Evolutionary conservation across 106 monocot species (phyloP).

Genomic region (Allium cepa): DNA sequence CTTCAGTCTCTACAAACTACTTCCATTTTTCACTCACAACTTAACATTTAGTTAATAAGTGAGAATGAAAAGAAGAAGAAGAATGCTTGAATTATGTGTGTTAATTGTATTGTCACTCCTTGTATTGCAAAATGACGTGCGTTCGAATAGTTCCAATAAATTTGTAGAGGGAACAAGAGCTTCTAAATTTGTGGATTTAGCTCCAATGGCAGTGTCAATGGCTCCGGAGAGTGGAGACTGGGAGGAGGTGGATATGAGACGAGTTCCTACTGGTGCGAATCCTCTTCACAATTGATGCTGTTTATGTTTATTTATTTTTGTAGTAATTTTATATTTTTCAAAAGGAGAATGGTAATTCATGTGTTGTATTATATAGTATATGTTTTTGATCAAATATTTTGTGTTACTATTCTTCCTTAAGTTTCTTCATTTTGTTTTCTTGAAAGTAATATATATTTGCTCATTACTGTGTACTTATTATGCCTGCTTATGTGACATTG

Average conservation of each 20-base stretch:
- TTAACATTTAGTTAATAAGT: too few species aligned
- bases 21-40: too few species aligned
- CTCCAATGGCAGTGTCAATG: conserved; percentile 4
- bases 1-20: too few species aligned
- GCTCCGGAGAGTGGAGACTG: not conserved
- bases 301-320: conserved; percentile 2
- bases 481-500: too few species aligned
- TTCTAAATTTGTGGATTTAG: conserved; percentile 13
- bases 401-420: too few species aligned
- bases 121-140: not conserved
- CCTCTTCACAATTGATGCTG: conserved; percentile 36
- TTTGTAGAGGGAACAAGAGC: conserved; percentile 10
- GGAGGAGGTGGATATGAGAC: conserved; percentile 13
- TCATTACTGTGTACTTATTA: too few species aligned
- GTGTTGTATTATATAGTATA: too few species aligned
- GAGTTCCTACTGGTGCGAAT: conserved; percentile 25
- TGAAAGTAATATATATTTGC: too few species aligned
- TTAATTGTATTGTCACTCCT: conserved; percentile 10
- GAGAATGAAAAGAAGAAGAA: not conserved
- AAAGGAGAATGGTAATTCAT: too few species aligned
- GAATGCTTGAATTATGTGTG: conserved; percentile 5
- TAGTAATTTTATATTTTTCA: too few species aligned
- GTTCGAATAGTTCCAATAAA: conserved; percentile 1
- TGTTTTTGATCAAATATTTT: too few species aligned
- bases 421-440: too few species aligned